These are phyloP conservation scores for Aspergillus saccharolyticus DNA, from an alignment of 495 filamentous ascomycete species.

Conservation along the genomic window DNA sequence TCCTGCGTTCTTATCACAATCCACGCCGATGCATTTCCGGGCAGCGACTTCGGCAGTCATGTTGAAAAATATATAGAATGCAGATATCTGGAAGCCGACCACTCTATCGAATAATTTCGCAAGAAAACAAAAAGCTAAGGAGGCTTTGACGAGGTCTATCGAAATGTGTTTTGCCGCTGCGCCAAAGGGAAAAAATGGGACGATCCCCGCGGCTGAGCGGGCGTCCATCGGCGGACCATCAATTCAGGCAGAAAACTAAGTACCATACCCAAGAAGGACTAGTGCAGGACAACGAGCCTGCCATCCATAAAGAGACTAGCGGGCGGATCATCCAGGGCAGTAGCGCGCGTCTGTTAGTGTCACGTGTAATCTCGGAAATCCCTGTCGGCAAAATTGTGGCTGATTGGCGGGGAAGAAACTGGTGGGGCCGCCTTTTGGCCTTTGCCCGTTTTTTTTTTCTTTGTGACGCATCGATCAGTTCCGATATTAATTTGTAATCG, in stretches of 20 bases:
- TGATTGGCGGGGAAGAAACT: neutral
- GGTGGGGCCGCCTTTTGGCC: neutral
- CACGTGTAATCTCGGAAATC: neutral
- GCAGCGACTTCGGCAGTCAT: constrained; percentile 12
- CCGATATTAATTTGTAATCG: neutral
- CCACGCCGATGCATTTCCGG: constrained; percentile 69
- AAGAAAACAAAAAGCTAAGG: neutral
- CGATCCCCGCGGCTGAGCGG: constrained; percentile 8
- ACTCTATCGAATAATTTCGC: too few relatives aligned
- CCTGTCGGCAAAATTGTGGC: neutral
- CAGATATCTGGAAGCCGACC: neutral
- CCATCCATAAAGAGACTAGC: constrained; percentile 9
- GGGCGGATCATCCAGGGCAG: neutral
- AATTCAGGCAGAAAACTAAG: neutral
- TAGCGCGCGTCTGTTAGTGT: neutral
- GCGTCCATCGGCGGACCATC: neutral
- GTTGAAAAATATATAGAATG: neutral
- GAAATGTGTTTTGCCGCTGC: neutral
- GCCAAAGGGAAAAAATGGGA: constrained; percentile 8
- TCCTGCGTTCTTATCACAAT: constrained; percentile 79
- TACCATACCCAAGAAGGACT: neutral
- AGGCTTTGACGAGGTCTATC: neutral
- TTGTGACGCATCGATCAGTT: neutral
- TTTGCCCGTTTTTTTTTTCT: neutral
- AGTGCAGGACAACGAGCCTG: neutral